These are phyloP conservation scores for Logfia minima DNA, from an alignment of 129 eudicot genomes.

Conservation along the genomic window DNA sequence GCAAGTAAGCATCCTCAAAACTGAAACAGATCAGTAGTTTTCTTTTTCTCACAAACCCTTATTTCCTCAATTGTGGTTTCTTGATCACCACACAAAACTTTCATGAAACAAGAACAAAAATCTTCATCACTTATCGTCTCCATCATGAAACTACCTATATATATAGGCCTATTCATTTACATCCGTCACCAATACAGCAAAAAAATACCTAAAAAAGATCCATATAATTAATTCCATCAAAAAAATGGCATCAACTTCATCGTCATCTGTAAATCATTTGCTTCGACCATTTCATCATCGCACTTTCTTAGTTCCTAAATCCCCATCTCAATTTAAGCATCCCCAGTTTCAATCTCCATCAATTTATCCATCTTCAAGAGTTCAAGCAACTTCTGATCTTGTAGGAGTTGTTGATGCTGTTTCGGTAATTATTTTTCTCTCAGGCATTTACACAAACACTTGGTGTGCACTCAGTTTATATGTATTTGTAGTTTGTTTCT, in stretches of 20 bases:
- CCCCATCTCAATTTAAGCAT: slow-evolving; percentile 31
- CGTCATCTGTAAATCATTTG: slow-evolving; percentile 37
- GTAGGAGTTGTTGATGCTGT: slow-evolving; percentile 46
- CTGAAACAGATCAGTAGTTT: neutral
- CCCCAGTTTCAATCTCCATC: slow-evolving; percentile 33
- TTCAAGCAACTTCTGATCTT: slow-evolving; percentile 49
- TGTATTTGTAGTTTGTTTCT: slow-evolving; percentile 8
- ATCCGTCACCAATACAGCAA: slow-evolving; percentile 38
- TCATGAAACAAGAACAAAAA: slow-evolving; percentile 47
- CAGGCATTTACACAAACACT: slow-evolving; percentile 10
- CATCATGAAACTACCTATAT: slow-evolving; percentile 54
- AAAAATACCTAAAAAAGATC: slow-evolving; percentile 6
- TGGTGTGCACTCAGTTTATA: neutral
- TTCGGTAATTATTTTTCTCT: slow-evolving; percentile 35
- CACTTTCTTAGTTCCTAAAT: slow-evolving; percentile 21
- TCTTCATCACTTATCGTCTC: slow-evolving; percentile 41
- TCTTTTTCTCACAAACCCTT: neutral
- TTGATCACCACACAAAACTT: neutral
- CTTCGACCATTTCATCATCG: slow-evolving; percentile 36
- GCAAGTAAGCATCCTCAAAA: slow-evolving; percentile 8
- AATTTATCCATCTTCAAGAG: slow-evolving; percentile 33
- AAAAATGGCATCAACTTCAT: slow-evolving; percentile 34
- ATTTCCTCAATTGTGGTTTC: neutral
- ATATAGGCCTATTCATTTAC: slow-evolving; percentile 44
- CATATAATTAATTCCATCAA: neutral